phyloP scores from a whole-genome alignment of 2,329 filamentous ascomycete species.

The Gliomastix tumulicola region DNA sequence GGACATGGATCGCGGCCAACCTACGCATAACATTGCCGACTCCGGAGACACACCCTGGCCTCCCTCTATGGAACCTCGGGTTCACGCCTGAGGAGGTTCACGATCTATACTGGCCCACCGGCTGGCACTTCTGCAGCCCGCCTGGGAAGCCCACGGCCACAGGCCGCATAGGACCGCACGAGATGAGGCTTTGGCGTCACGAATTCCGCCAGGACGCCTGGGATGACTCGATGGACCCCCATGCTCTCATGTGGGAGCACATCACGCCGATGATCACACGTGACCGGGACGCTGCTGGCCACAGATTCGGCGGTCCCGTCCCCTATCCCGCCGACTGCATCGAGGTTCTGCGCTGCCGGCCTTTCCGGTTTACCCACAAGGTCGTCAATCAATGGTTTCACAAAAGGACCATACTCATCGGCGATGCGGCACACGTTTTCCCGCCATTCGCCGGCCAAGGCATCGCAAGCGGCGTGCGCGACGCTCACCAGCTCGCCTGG shows the following conservation, averaged over 20 bases:
- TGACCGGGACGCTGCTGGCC: too few relatives aligned
- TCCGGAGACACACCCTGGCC: conserved; percentile 34
- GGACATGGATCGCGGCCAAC: conserved; percentile 41
- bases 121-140: conserved; percentile 36
- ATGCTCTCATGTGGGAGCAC: too few relatives aligned
- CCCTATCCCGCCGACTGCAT: too few relatives aligned
- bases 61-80: conserved; percentile 38
- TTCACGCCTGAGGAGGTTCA: conserved; percentile 38
- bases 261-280: too few relatives aligned
- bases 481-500: conserved; percentile 24
- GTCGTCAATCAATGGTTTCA: conserved; percentile 38
- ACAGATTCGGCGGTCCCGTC: too few relatives aligned
- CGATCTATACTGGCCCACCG: conserved; percentile 35
- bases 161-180: conserved; percentile 32
- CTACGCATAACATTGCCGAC: conserved; percentile 33
- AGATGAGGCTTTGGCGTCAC: conserved; percentile 33
- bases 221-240: too few relatives aligned
- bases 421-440: conserved; percentile 44
- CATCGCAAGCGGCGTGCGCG: conserved; percentile 23
- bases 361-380: conserved; percentile 30
- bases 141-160: conserved; percentile 31
- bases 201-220: too few relatives aligned
- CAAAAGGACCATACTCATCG: conserved; percentile 31
- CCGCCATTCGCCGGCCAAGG: conserved; percentile 32
- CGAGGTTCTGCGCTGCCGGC: conserved; percentile 32